phyloP scores from a whole-genome alignment of 2,329 filamentous ascomycete genomes.

The Talaromyces piceae region DNA sequence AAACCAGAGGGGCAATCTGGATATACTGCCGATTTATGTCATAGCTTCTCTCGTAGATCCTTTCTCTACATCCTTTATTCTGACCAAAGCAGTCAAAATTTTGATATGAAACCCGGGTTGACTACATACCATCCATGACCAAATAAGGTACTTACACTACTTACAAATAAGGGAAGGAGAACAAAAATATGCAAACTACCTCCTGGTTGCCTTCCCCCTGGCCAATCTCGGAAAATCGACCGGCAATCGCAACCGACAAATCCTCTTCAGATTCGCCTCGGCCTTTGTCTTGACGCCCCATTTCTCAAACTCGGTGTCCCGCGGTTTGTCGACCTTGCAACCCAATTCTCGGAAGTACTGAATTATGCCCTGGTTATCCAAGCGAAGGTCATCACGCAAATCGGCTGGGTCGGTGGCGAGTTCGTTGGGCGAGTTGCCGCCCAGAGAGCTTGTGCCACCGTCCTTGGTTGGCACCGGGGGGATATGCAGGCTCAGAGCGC shows the following conservation, averaged over 20 bases:
- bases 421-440: constrained; percentile 29
- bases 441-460: constrained; percentile 27
- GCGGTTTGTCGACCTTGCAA: constrained; percentile 36
- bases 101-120: no score
- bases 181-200: constrained; percentile 1
- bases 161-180: no score
- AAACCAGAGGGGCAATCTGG: no score
- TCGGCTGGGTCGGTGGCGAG: constrained; percentile 39
- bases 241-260: constrained; percentile 69
- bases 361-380: constrained; percentile 27
- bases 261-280: constrained; percentile 43
- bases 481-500: constrained; percentile 40
- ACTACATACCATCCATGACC: no score
- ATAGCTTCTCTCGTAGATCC: no score
- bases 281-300: constrained; percentile 52
- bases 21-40: no score
- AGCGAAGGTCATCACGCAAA: constrained; percentile 37
- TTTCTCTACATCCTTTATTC: no score
- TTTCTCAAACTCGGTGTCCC: constrained; percentile 34
- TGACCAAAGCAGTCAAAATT: no score
- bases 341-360: constrained; percentile 42
- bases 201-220: constrained; percentile 18
- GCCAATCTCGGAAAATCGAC: constrained; percentile 68
- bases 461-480: constrained; percentile 34
- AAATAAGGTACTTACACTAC: no score